Percentiles rank a stretch among this genome's conserved stretches.
Evolutionary conservation across 2,329 filamentous ascomycete species (phyloP).

Genomic region (Fusarium kyushuense): DNA sequence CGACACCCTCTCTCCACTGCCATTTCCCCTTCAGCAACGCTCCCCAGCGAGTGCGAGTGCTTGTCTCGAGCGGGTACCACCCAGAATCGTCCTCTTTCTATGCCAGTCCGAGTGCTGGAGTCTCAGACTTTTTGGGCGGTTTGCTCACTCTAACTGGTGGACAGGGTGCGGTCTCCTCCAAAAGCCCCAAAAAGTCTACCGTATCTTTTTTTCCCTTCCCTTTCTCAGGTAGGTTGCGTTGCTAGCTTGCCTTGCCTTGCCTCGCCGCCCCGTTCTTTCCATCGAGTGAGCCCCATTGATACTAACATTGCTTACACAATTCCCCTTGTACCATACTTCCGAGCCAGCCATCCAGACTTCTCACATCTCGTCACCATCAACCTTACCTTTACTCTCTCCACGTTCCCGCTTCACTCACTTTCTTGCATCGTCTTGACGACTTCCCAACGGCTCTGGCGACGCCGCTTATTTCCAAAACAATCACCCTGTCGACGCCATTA

Average conservation of each 20-base stretch:
- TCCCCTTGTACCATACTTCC: slow-evolving; percentile 36
- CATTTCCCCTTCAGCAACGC: slow-evolving; percentile 46
- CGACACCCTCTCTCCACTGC: slow-evolving; percentile 46
- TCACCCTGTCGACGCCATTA: slow-evolving; percentile 15
- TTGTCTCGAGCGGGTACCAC: slow-evolving; percentile 39
- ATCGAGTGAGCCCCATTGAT: slow-evolving; percentile 1
- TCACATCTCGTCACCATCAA: slow-evolving; percentile 39
- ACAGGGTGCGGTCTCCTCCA: slow-evolving; percentile 32
- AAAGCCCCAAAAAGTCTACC: slow-evolving; percentile 46
- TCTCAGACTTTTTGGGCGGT: slow-evolving; percentile 28
- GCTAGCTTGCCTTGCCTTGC: slow-evolving; percentile 8
- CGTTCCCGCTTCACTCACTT: slow-evolving; percentile 24
- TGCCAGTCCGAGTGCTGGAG: slow-evolving; percentile 28
- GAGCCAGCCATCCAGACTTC: slow-evolving; percentile 26
- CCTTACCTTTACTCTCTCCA: slow-evolving; percentile 30
- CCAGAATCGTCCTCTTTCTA: slow-evolving; percentile 27
- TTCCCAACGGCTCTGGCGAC: slow-evolving; percentile 40
- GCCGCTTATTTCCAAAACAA: slow-evolving; percentile 27
- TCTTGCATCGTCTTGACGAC: slow-evolving; percentile 41
- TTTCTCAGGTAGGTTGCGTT: neutral
- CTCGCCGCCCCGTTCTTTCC: slow-evolving; percentile 44
- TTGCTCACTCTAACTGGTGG: slow-evolving; percentile 37
- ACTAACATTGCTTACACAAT: slow-evolving; percentile 47
- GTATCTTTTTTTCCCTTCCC: slow-evolving; percentile 47
- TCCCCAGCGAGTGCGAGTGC: slow-evolving; percentile 38